phyloP scores from a whole-genome alignment of 2,329 filamentous ascomycete genomes.

The Cladosporium sp. region DNA sequence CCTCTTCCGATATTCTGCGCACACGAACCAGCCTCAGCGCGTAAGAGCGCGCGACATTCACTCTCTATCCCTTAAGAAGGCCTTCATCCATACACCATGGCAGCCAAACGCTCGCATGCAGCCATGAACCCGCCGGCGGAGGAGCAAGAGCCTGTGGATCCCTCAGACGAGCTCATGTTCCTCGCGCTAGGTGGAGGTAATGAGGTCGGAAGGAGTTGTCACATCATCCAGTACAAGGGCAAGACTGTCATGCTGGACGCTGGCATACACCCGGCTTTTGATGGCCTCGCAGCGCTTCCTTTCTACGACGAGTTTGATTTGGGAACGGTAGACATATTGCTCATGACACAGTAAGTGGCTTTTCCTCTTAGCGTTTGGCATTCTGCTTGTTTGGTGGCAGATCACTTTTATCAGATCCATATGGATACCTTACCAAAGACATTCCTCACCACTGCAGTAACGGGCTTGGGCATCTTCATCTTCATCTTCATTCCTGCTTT shows the following conservation, averaged over 20 bases:
- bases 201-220: conserved; percentile 94
- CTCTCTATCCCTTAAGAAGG: not conserved
- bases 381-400: not conserved
- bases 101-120: conserved; percentile 69
- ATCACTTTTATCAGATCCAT: too few species aligned
- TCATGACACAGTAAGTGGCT: conserved; percentile 96
- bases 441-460: not conserved
- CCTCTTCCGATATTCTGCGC: not conserved
- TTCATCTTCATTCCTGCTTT: not conserved
- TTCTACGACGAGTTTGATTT: conserved; percentile 99
- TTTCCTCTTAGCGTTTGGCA: not conserved
- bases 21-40: not conserved
- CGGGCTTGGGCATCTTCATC: not conserved
- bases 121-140: conserved; percentile 66
- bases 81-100: conserved; percentile 55
- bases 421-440: not conserved
- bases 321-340: conserved; percentile 91
- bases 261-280: conserved; percentile 93
- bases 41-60: not conserved
- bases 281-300: conserved; percentile 85
- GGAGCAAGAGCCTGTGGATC: conserved; percentile 83
- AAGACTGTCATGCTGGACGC: conserved; percentile 99
- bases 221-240: conserved; percentile 98
- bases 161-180: conserved; percentile 91
- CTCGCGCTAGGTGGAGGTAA: conserved; percentile 92